A percentile compares a stretch with the other conserved stretches of the same genome.
Evolutionary conservation across 768 basidiomycete genomes (phyloP).

Genomic region (Amanita rimosa): DNA sequence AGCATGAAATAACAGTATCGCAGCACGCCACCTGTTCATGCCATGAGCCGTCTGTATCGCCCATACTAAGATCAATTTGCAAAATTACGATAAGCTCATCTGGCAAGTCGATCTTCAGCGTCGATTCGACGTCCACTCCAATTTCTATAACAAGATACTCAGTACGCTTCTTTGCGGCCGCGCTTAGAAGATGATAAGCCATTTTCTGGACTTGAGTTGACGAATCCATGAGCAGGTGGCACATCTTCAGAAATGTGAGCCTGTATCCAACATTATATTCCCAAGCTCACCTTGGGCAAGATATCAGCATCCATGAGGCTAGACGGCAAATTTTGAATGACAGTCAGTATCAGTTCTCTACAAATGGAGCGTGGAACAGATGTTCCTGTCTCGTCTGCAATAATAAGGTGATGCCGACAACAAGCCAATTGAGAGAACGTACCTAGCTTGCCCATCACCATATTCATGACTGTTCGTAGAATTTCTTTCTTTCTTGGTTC

Average conservation of each 20-base stretch:
- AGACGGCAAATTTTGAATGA: conserved; percentile 56
- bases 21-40: conserved; percentile 22
- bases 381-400: conserved; percentile 15
- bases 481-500: conserved; percentile 39
- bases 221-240: conserved; percentile 63
- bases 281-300: conserved; percentile 40
- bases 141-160: conserved; percentile 82
- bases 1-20: background rate
- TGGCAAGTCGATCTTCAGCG: conserved; percentile 47
- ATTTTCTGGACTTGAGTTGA: conserved; percentile 59
- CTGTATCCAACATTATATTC: background rate
- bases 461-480: conserved; percentile 46
- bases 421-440: conserved; percentile 12
- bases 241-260: conserved; percentile 41
- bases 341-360: conserved; percentile 53
- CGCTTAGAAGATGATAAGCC: conserved; percentile 61
- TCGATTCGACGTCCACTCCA: conserved; percentile 60
- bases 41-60: conserved; percentile 24
- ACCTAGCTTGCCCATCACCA: conserved; percentile 49
- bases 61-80: conserved; percentile 30
- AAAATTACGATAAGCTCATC: conserved; percentile 55
- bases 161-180: conserved; percentile 63
- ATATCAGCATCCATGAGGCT: conserved; percentile 53
- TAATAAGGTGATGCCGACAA: conserved; percentile 6
- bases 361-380: conserved; percentile 59